Evolutionary conservation across 2,329 filamentous ascomycete genomes (phyloP).

Genomic region (Dryadomyces quercus-mongolicae): DNA sequence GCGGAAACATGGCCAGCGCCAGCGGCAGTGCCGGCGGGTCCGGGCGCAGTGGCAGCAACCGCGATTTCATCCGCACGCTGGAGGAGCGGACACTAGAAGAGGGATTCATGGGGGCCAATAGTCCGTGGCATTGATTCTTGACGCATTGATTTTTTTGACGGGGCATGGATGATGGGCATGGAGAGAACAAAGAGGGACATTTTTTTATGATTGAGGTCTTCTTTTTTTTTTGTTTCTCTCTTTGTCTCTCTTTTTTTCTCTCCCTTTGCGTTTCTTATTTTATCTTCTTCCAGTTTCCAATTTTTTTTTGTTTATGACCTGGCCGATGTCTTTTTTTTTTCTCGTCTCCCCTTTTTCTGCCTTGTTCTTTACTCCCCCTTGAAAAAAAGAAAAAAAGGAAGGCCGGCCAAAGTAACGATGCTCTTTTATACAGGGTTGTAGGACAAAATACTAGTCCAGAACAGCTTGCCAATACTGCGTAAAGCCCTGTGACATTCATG

Average conservation of each 20-base stretch:
- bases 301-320: background rate
- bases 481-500: no score
- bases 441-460: no score
- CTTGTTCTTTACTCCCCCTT: background rate
- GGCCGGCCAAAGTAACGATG: no score
- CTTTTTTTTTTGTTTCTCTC: background rate
- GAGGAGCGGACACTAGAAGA: slow-evolving; percentile 93
- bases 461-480: no score
- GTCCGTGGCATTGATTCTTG: slow-evolving; percentile 55
- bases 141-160: no score
- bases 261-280: background rate
- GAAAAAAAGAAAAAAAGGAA: background rate
- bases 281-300: background rate
- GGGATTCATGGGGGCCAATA: slow-evolving; percentile 63
- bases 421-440: no score
- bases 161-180: no score
- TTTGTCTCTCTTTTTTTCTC: background rate
- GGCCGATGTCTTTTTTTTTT: background rate
- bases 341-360: background rate
- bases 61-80: slow-evolving; percentile 88
- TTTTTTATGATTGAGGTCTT: background rate
- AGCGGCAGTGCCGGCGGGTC: background rate
- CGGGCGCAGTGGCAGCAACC: slow-evolving; percentile 32
- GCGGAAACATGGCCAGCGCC: slow-evolving; percentile 14
- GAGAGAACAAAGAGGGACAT: background rate